Evolutionary conservation across 1,139 yeast species (phyloP), one percentile per base, ranked within the genome.

Genomic region (Kodamaea sp.): DNA sequence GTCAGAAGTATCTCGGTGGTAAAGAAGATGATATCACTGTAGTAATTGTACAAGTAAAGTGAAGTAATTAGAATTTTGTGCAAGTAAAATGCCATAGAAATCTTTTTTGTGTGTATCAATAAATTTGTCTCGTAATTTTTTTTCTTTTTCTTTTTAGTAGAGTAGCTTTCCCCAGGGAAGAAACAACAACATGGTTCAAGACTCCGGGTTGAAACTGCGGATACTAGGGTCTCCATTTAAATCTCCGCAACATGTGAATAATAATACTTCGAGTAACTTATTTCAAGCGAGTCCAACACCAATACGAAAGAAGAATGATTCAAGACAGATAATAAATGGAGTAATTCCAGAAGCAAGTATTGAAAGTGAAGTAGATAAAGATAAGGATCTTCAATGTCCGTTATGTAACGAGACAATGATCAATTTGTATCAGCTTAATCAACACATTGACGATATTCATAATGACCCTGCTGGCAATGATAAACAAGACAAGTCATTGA

Each of bases 11-110:
- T 53, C 70, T 79, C 45, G 97, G 98, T 30, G 98, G 97, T 24
- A 92, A 92, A 62, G 95, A 89, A 39, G 98, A 92, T 63, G 98
- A 92, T 60, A 84, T 90, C 28, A 88, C 97, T 0, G 79, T 85
- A 10, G 82, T 90, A 1, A 72, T 86, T 53, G 78, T 89, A 24
- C 73, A 73, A 54, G 84, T 82, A 27, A 67, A 67, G 32, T 73
- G 20, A 67, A 67, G 32, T 73, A 4, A 15, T 15, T 15, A 15
- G 20, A 15, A 15, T 15, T 15, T 15, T 15, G 32, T 20, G 36
- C 8, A 26, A n/a, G 9, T 8, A 27, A 27, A 20, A 24, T 27
- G 28, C n/a, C 23, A 10, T 22, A 23, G 15, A 10, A 7, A 10
- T 24, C 20, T 27, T 20, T 5, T 22, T 35, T 41, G 44, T 35